Evolutionary conservation across 148 eudicot genomes (phyloP).

Genomic region (Chenopodium formosanum): DNA sequence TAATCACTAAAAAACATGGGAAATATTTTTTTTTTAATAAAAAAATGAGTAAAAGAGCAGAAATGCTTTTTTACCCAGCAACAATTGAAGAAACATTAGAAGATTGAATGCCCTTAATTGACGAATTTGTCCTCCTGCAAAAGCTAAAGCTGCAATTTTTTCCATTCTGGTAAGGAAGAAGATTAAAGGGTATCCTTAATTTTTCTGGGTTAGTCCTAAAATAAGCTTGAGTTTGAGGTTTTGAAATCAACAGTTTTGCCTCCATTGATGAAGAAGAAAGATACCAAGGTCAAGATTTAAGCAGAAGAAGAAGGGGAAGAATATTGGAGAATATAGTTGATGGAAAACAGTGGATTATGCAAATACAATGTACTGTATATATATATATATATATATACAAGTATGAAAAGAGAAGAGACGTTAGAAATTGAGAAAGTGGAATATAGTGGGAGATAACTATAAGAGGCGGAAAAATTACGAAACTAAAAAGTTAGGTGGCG

Average conservation of each 20-base stretch:
- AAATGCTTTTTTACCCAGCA: slow-evolving; percentile 28
- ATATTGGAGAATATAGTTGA: background rate
- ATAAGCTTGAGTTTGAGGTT: slow-evolving; percentile 2
- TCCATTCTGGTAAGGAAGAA: background rate
- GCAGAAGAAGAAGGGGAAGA: background rate
- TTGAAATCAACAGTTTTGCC: slow-evolving; percentile 23
- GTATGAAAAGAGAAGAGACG: background rate
- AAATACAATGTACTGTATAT: background rate
- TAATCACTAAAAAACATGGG: background rate
- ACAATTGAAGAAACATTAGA: slow-evolving; percentile 36
- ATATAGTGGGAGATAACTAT: background rate
- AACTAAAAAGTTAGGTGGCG: background rate
- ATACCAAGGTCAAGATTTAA: background rate
- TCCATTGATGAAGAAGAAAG: slow-evolving; percentile 20
- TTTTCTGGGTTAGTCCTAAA: slow-evolving; percentile 6
- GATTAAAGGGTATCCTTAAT: slow-evolving; percentile 21
- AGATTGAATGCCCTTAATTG: slow-evolving; percentile 28
- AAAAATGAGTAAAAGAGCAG: background rate
- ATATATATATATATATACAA: too few species aligned
- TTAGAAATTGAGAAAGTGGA: background rate
- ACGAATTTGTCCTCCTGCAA: slow-evolving; percentile 4
- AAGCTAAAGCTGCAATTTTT: slow-evolving; percentile 20
- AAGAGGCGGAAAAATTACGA: background rate
- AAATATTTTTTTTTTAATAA: background rate
- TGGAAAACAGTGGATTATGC: background rate